A percentile compares a stretch with the other conserved stretches of the same genome.
phyloP scores from a whole-genome alignment of 2,329 filamentous ascomycete species.

The Monosporascus sp. region DNA sequence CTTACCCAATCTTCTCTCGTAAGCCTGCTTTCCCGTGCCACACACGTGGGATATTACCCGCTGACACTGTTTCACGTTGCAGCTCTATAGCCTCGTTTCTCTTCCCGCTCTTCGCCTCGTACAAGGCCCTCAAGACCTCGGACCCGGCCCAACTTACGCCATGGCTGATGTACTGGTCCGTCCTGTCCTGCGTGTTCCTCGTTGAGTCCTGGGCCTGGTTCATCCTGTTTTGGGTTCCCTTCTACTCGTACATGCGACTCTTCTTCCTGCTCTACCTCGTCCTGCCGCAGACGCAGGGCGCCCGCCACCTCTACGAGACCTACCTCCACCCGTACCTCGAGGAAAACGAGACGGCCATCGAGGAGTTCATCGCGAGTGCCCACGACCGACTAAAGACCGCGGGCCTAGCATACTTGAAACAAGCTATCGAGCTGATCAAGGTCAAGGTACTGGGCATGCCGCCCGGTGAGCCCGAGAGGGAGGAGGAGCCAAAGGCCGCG shows the following conservation, averaged over 20 bases:
- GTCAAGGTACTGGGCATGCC: conserved; percentile 75
- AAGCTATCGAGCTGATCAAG: conserved; percentile 64
- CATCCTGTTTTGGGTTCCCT: conserved; percentile 84
- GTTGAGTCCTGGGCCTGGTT: conserved; percentile 85
- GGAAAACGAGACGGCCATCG: conserved; percentile 82
- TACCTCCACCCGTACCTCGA: conserved; percentile 84
- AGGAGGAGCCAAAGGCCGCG: conserved; percentile 34
- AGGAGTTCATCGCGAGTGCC: conserved; percentile 76
- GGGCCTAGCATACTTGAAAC: conserved; percentile 70
- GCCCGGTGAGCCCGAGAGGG: conserved; percentile 38
- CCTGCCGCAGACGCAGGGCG: conserved; percentile 94
- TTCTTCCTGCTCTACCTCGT: conserved; percentile 89
- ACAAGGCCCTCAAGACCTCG: conserved; percentile 92
- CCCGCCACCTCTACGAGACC: conserved; percentile 75
- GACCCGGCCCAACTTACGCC: conserved; percentile 85
- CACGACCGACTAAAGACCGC: conserved; percentile 74
- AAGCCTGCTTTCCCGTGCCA: conserved; percentile 26
- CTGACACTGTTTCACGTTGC: conserved; percentile 6
- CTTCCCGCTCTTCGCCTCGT: conserved; percentile 93
- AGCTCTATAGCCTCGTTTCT: conserved; percentile 85
- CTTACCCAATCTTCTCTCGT: conserved; percentile 61
- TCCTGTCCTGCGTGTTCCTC: conserved; percentile 73
- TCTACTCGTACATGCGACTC: conserved; percentile 88
- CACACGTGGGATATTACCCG: neutral
- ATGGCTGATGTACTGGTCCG: conserved; percentile 99